Evolutionary conservation across 1,284 basidiomycete species (phyloP).

Genomic region (Cutaneotrichosporon spelunceum): DNA sequence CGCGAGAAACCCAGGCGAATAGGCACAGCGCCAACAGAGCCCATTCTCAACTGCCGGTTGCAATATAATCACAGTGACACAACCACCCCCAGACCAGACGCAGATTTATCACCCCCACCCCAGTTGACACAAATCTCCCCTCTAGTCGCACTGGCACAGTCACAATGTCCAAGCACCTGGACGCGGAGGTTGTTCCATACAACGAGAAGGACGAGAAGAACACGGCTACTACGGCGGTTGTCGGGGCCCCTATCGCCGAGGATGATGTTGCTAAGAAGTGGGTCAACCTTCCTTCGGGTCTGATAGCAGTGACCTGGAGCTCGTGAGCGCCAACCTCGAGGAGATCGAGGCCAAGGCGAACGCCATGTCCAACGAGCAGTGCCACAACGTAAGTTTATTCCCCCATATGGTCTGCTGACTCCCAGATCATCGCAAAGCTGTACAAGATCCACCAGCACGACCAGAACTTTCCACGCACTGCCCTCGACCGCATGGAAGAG

Average conservation of each 20-base stretch:
- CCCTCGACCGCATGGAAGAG: slow-evolving; percentile 26
- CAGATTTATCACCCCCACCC: not conserved
- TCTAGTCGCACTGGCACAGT: too few relatives aligned
- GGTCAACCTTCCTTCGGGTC: not conserved
- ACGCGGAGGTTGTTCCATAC: not conserved
- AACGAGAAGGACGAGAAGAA: not conserved
- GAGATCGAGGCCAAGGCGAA: not conserved
- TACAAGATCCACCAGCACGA: slow-evolving; percentile 33
- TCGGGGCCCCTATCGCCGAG: not conserved
- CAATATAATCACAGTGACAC: not conserved
- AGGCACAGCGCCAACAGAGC: too few relatives aligned
- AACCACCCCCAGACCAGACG: not conserved
- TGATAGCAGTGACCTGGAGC: not conserved
- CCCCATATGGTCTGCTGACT: not conserved
- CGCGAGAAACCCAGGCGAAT: too few relatives aligned
- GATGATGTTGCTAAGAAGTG: not conserved
- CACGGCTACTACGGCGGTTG: not conserved
- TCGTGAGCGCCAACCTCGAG: not conserved
- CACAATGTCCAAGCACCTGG: not conserved
- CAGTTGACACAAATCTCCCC: not conserved
- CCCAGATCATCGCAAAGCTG: slow-evolving; percentile 26
- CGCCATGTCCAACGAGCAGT: not conserved
- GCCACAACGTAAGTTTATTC: not conserved
- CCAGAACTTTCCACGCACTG: slow-evolving; percentile 31
- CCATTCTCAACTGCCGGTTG: too few relatives aligned